Evolutionary conservation across 1,284 basidiomycete genomes (phyloP).

Genomic region (Grifola frondosa): DNA sequence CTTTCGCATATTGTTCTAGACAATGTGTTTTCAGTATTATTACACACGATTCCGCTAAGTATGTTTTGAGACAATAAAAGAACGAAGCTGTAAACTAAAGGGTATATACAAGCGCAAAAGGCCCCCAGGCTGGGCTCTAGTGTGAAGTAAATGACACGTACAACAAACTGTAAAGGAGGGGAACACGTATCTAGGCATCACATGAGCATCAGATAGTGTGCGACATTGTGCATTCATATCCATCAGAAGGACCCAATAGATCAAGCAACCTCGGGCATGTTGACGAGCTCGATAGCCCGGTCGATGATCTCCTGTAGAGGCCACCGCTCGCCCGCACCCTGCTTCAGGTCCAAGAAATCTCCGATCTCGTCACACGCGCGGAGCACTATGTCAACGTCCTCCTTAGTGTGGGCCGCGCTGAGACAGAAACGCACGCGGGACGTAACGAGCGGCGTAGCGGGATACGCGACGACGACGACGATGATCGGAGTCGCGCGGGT

Average conservation of each 20-base stretch:
- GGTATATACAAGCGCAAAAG: too few relatives aligned
- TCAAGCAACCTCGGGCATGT: constrained; percentile 34
- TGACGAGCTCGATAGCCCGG: constrained; percentile 78
- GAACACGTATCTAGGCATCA: too few relatives aligned
- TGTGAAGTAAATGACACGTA: too few relatives aligned
- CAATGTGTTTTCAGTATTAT: too few relatives aligned
- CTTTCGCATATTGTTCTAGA: too few relatives aligned
- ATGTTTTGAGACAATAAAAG: too few relatives aligned
- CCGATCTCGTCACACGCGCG: constrained; percentile 93
- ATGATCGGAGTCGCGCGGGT: constrained; percentile 79
- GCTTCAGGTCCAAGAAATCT: constrained; percentile 83
- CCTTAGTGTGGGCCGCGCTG: constrained; percentile 94
- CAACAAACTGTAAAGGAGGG: too few relatives aligned
- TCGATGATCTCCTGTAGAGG: constrained; percentile 75
- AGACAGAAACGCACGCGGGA: constrained; percentile 93
- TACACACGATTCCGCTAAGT: too few relatives aligned
- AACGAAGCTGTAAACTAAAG: too few relatives aligned
- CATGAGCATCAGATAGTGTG: too few relatives aligned
- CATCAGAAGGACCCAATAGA: neutral
- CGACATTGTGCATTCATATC: too few relatives aligned
- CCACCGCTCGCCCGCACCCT: constrained; percentile 79
- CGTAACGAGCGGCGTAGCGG: constrained; percentile 90
- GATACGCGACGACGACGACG: constrained; percentile 89
- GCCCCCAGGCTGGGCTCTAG: too few relatives aligned
- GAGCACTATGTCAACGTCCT: constrained; percentile 89